phyloP scores from a whole-genome alignment of 495 filamentous ascomycete species.

The Aspergillus sclerotioniger region DNA sequence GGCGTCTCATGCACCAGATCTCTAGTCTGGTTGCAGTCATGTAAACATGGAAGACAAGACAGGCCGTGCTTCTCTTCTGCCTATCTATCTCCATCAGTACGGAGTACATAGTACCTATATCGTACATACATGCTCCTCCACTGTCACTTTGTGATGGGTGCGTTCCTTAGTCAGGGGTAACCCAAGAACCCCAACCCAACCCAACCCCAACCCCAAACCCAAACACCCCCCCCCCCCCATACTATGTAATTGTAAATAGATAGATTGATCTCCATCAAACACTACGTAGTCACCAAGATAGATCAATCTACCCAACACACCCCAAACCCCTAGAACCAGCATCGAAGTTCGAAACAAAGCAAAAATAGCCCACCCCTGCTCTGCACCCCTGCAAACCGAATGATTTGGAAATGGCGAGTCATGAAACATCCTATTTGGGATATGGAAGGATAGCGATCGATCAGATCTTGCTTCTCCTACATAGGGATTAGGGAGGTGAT shows the following conservation, averaged over 20 bases:
- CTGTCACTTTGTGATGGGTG: too few relatives aligned
- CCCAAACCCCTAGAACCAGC: background rate
- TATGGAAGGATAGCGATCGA: background rate
- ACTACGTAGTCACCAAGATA: background rate
- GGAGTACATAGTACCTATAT: background rate
- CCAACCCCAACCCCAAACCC: too few relatives aligned
- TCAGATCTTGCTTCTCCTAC: background rate
- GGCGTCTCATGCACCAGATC: too few relatives aligned
- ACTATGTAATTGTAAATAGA: background rate
- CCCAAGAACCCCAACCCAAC: too few relatives aligned
- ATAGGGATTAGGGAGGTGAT: background rate
- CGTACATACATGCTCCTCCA: background rate
- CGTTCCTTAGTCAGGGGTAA: too few relatives aligned
- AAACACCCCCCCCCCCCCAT: too few relatives aligned
- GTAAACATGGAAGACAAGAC: too few relatives aligned
- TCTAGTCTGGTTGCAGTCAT: too few relatives aligned
- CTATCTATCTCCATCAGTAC: background rate
- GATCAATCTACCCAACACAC: background rate
- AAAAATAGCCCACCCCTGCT: background rate
- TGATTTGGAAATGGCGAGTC: conserved; percentile 4
- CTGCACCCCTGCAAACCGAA: background rate
- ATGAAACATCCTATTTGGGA: background rate
- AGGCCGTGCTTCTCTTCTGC: too few relatives aligned
- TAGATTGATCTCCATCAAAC: background rate
- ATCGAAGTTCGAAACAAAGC: background rate